Base-by-base conservation (phyloP, 2,329 filamentous ascomycete species). In the Emergomyces pasteurianus region DNA sequence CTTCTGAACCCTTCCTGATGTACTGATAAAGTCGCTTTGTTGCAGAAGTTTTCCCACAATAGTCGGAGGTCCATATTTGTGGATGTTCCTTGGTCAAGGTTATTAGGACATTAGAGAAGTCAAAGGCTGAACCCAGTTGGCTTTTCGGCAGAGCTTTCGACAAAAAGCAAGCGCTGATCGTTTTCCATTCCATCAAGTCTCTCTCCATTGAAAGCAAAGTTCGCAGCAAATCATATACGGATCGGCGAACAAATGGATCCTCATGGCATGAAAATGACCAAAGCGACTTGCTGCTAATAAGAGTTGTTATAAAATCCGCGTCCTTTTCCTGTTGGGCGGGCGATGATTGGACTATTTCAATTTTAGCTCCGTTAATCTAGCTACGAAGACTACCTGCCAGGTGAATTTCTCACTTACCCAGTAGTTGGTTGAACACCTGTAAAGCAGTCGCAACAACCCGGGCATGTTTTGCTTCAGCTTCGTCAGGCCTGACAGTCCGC, bases 391-490 rank as follows among this genome's bases (percentile, higher is more conserved):
- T 26, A 49, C 26, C 10, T 23, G 21, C 46, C 43, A 23, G 21
- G 14, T 21, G 36, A 49, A 43, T n/a, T 26, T 58, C 18, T 21
- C 18, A 47, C 70, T 64, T 68, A 79, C 75, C 71, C 63, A 87
- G 66, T 34, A 87, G 72, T 60, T 80, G 79, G 18, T 78, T 79
- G 23, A 86, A 75, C 18, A 85, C 73, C 31, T 80, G 72, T 31
- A 85, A 73, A 59, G 80, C 83, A 8, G 83, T 83, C 1, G 82
- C 80, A n/a, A 84, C 79, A 3, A 96, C 91, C 54, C 94, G 83
- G 63, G 86, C 83, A 75, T 95, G 94, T 68, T 96, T 96, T 21
- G 88, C 83, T 65, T 91, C 83, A 3, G 90, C 86, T 71, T 99
- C 94, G 66, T 97, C 92, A 9, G 83, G 77, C 62, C 85, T 94